Evolutionary conservation across 768 basidiomycete genomes (phyloP).

Genomic region (Gymnopilus dilepis): DNA sequence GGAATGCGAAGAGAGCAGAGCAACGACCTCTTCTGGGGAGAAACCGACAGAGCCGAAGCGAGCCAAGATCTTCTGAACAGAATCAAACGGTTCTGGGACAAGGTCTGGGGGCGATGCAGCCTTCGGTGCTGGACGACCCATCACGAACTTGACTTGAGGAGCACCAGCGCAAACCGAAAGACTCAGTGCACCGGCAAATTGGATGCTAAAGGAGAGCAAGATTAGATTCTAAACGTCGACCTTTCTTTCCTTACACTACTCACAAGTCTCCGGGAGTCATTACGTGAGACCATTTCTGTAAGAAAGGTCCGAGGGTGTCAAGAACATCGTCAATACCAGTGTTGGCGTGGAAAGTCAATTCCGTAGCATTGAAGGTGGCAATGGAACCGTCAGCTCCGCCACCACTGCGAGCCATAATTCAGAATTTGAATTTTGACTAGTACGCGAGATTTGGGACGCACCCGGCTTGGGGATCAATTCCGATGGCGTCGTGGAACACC

Average conservation of each 20-base stretch:
- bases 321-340: slow-evolving; percentile 9
- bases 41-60: slow-evolving; percentile 44
- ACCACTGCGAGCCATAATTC: neutral
- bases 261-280: slow-evolving; percentile 22
- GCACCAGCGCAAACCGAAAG: slow-evolving; percentile 48
- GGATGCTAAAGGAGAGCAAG: neutral
- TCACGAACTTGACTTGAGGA: slow-evolving; percentile 46
- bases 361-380: slow-evolving; percentile 2
- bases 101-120: slow-evolving; percentile 34
- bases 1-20: slow-evolving; percentile 34
- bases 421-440: neutral
- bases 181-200: slow-evolving; percentile 37
- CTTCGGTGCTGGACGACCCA: slow-evolving; percentile 40
- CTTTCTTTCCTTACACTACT: neutral
- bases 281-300: slow-evolving; percentile 12
- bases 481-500: slow-evolving; percentile 50
- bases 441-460: neutral
- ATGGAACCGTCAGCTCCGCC: slow-evolving; percentile 12
- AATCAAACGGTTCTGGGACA: slow-evolving; percentile 28
- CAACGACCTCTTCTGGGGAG: slow-evolving; percentile 39
- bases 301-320: slow-evolving; percentile 12
- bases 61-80: slow-evolving; percentile 35
- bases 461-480: slow-evolving; percentile 42
- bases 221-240: neutral
- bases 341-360: slow-evolving; percentile 8